Base-by-base conservation (phyloP, 257 asterid genomes). In the Solanum lycopersicoides region DNA sequence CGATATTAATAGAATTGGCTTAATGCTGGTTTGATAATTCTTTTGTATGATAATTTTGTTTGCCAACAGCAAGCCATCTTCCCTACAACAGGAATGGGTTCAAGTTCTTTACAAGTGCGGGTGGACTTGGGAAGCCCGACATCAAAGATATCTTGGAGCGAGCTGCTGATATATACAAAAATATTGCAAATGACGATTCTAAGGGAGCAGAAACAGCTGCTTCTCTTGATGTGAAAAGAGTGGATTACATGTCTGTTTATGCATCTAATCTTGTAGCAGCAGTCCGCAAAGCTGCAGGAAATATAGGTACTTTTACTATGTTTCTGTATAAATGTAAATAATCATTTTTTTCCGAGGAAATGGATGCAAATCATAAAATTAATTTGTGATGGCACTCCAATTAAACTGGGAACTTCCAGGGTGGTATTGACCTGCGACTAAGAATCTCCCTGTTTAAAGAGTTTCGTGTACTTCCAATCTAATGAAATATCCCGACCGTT, bases 41-140 rank as follows among this genome's bases (percentile, higher is more conserved):
- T 42, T 50, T 88, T 84, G 30, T 88, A 50, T 90, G 87, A 30
- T 86, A 47, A 41, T 83, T 92, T 79, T 90, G 68, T 91, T 80
- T 90, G 88, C 84, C 79, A 86, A 90, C 98, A 97, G 99, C 99
- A 15, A 97, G 99, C 91, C 99, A 97, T 92, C 99, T 97, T 89
- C 99, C 99, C 66, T 96, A 92, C 95, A 97, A 97, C 83, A 93
- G 99, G 75, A 97, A 97, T 90, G 99, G 99, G 88, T 93, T 97
- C 88, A 97, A 97, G 91, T 97, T 97, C 93, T 97, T 97, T 88
- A 97, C 99, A 4, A 88, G 88, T 91, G 90, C 93, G 87, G 99
- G 99, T 87, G 99, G 99, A 77, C 96, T 96, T 16, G 99, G 99
- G 92, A 97, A 97, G 91, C 92, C 92, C 77, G 99, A 97, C 91